Conservation (phyloP, 495 filamentous ascomycete genomes). For the Talaromyces thailandensis region DNA sequence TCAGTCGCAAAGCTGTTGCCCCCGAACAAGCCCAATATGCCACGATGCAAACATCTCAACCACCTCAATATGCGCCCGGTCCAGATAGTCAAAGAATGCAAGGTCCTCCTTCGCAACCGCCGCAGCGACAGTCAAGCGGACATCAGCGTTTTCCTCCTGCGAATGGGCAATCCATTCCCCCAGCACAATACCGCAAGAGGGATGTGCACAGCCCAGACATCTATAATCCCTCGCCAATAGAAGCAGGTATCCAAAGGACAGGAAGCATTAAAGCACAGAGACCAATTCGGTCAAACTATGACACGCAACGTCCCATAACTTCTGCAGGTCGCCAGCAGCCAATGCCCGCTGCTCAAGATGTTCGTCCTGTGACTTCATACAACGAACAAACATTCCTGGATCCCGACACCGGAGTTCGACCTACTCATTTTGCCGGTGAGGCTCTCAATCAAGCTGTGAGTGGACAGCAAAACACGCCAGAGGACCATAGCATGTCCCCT, state of each 20-base stretch:
- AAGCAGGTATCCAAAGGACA: not conserved
- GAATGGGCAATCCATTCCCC: not conserved
- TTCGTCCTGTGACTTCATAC: not conserved
- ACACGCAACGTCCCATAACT: not conserved
- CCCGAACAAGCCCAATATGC: constrained; percentile 7
- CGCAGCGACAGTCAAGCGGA: not conserved
- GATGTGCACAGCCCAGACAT: not conserved
- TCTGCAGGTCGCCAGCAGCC: not conserved
- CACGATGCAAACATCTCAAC: not conserved
- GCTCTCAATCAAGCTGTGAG: not conserved
- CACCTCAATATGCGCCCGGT: constrained; percentile 5
- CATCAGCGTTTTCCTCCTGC: not conserved
- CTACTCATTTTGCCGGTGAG: constrained; percentile 5
- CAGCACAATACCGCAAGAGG: not conserved
- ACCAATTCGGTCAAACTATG: not conserved
- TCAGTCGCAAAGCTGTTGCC: not conserved
- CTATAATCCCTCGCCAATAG: not conserved
- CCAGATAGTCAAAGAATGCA: not conserved
- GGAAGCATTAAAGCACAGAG: not conserved
- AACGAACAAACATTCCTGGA: not conserved
- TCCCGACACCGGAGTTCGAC: not conserved
- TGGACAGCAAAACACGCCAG: not conserved
- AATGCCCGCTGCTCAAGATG: not conserved
- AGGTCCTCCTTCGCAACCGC: not conserved
- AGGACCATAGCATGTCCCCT: constrained; percentile 14